Evolutionary conservation across 306 rosid genomes (phyloP), one percentile per base, ranked within the genome.

Genomic region (Dalbergia oliveri): DNA sequence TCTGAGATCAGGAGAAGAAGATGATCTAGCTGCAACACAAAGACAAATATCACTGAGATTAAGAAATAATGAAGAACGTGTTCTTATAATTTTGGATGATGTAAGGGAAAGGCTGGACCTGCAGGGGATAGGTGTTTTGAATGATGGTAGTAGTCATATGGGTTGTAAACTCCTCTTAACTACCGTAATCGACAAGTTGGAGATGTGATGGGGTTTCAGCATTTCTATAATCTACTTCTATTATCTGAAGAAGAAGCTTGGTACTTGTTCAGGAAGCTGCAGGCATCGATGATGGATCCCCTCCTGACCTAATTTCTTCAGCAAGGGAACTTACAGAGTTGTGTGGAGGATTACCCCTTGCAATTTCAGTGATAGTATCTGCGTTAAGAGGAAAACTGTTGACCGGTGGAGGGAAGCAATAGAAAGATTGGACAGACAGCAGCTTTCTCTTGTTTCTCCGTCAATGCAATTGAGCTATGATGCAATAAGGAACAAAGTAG

Each of bases 31-130:
- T 44, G 9, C 10, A 18, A 68, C 39, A 21, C 37, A 12, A 11
- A 43, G 16, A 44, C n/a, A 45, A 18, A 39, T 41, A 66, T 41
- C 1, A 4, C 4, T 41, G 56, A 66, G 54, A 43, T 1, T 39
- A 9, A 9, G 9, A 18, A 21, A 2, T 68, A 11, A n/a, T n/a
- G n/a, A 21, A 19, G 11, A 21, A 13, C 37, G 0, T 4, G 7
- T 68, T 68, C 58, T 44, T 5, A 5, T 68, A 44, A 45, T 68
- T 11, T 21, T 68, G 56, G 73, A 68, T 66, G 72, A 66, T 66
- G 11, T 43, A 8, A 9, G 54, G 58, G 0, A 0, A 18, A 44
- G 2, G 57, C 16, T 44, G 4, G 10, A 68, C 57, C 57, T 68
- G 11, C 16, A 45, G 8, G 0, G 12, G 5, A 45, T 68, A n/a